A percentile compares a stretch with the other conserved stretches of the same genome.
phyloP scores from a whole-genome alignment of 2,329 filamentous ascomycete species.

The Setomelanomma holmii region DNA sequence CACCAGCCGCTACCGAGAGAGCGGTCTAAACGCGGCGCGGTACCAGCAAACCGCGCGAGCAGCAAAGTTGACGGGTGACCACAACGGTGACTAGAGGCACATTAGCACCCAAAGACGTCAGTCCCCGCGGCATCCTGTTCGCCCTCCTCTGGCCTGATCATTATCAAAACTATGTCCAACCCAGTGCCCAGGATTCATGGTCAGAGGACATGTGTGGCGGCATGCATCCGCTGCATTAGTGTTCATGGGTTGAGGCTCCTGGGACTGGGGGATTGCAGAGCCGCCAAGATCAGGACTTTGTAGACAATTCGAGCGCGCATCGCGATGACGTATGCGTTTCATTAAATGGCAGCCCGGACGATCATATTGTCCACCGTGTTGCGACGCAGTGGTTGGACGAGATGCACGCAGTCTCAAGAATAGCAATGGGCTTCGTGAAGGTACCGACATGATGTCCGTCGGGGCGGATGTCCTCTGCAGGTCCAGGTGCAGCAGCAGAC shows the following conservation, averaged over 20 bases:
- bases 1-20: not conserved
- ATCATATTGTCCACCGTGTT: not conserved
- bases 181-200: conserved; percentile 8
- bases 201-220: conserved; percentile 14
- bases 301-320: not conserved
- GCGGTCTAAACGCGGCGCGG: conserved; percentile 1
- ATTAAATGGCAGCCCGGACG: not conserved
- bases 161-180: conserved; percentile 6
- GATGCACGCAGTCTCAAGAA: conserved; percentile 27
- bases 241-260: conserved; percentile 20
- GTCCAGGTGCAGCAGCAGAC: conserved; percentile 16
- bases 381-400: conserved; percentile 3
- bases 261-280: conserved; percentile 1
- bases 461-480: conserved; percentile 16
- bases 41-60: not conserved
- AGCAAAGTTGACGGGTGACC: conserved; percentile 7
- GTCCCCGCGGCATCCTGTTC: not conserved
- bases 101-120: conserved; percentile 4
- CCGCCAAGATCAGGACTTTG: not conserved
- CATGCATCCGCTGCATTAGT: conserved; percentile 20
- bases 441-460: conserved; percentile 18
- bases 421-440: conserved; percentile 16
- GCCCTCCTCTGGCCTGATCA: conserved; percentile 5
- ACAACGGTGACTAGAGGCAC: conserved; percentile 19
- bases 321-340: not conserved